phyloP scores from a whole-genome alignment of 129 eudicot species.

The Flaveria linearis region DNA sequence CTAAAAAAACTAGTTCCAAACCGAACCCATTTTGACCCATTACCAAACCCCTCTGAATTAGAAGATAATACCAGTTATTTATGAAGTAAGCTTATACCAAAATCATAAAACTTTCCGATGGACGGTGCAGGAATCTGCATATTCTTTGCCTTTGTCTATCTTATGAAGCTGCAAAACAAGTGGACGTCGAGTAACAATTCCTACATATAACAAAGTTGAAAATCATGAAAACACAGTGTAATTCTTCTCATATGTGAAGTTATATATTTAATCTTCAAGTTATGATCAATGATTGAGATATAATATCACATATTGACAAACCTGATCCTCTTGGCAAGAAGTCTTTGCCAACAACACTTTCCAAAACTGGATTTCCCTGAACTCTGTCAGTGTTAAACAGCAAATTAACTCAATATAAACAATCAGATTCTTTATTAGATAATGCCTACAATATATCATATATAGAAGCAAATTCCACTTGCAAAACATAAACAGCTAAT shows the following conservation, averaged over 20 bases:
- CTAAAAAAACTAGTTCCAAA: not conserved
- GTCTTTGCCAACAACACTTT: constrained; percentile 48
- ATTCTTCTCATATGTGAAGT: not conserved
- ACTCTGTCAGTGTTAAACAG: constrained; percentile 33
- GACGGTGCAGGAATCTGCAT: constrained; percentile 54
- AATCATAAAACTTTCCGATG: constrained; percentile 53
- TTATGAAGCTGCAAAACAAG: constrained; percentile 61
- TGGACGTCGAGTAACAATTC: constrained; percentile 56
- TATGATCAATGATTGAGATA: not conserved
- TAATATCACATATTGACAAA: constrained; percentile 13
- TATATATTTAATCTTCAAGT: not conserved
- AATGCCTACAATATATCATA: not conserved
- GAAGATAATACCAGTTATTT: not conserved
- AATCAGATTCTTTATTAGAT: constrained; percentile 3
- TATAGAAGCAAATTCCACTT: constrained; percentile 7
- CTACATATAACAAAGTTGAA: constrained; percentile 25
- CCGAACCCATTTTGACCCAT: not conserved
- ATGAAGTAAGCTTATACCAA: constrained; percentile 36
- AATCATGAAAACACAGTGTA: not conserved
- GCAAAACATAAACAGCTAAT: not conserved
- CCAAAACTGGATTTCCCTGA: constrained; percentile 48
- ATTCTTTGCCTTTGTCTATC: constrained; percentile 56
- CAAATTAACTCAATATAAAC: not conserved
- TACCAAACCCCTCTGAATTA: not conserved
- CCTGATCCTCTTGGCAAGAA: constrained; percentile 53